Base-by-base conservation (phyloP, 2,329 filamentous ascomycete species). In the Talaromyces marneffei region DNA sequence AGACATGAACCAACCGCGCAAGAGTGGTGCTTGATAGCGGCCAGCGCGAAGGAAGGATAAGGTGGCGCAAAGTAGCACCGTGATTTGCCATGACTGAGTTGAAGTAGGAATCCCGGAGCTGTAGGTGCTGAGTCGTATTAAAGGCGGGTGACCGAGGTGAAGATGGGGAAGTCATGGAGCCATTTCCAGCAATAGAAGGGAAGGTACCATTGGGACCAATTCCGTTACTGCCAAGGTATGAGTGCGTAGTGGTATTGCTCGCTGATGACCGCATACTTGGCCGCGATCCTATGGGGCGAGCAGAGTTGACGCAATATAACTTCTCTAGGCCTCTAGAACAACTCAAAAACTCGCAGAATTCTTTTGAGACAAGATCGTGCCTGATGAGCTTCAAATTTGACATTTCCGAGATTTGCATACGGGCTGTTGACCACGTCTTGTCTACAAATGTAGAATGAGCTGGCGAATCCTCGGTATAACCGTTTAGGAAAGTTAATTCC, bases 21-120 rank as follows among this genome's bases (percentile, higher is more conserved):
- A 87, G 72, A 4, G 81, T 74, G 1, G 75, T 69, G 2, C 77
- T 74, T 16, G 78, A 77, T 2, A 87, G 75, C 18, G 77, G 72
- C 83, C 84, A 87, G 46, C 79, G 75, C 35, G 84, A 79, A 2
- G 79, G 78, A 4, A 87, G 78, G 2, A 87, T 77, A 5, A 87
- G 78, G 65, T 85, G 82, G 46, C 78, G 79, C 42, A 87, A 70
- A 1, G 75, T 81, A 23, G 75, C 65, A 40, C 81, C 81, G 65
- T 86, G 82, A 42, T 80, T 75, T 1, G 74, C 70, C 20, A 80
- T 77, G 61, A 87, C 78, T 37, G 74, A 77, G 27, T 81, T 78
- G 4, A 87, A 70, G 66, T 82, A 84, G 14, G 77, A 74, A 60
- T 79, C 70, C 39, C 76, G 70, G 12, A 79, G 42, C 29, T 63